Percentiles rank a stretch among this genome's conserved stretches.
Conservation (phyloP, 1,284 basidiomycete species). For the Rhodotorula sp. region DNA sequence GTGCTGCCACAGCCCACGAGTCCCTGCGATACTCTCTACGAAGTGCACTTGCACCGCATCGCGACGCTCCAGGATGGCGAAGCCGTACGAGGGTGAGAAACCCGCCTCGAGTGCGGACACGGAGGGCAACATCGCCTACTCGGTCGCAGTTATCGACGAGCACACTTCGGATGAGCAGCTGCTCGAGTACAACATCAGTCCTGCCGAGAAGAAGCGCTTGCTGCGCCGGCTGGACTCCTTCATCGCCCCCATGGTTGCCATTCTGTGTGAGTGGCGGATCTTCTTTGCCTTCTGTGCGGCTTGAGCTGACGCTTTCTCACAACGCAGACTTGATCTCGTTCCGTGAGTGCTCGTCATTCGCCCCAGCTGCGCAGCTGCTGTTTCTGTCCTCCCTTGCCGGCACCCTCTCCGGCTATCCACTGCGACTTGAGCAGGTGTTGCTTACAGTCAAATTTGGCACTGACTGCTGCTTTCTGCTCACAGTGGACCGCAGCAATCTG, state of each 20-base stretch:
- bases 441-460: not conserved
- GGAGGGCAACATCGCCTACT: constrained; percentile 7
- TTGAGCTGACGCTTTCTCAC: not conserved
- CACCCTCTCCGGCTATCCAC: not conserved
- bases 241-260: constrained; percentile 13
- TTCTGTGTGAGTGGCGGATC: constrained; percentile 1
- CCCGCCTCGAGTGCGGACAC: not conserved
- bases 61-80: not conserved
- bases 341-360: not conserved
- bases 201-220: not conserved
- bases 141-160: constrained; percentile 8
- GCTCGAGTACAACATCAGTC: constrained; percentile 14
- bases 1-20: too few species aligned
- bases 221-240: constrained; percentile 24
- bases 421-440: too few species aligned
- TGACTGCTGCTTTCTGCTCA: constrained; percentile 7
- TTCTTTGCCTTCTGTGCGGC: not conserved
- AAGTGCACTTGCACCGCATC: too few species aligned
- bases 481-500: constrained; percentile 25
- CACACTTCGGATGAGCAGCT: constrained; percentile 16
- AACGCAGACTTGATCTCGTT: not conserved
- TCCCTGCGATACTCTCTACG: too few species aligned
- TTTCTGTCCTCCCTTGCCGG: not conserved
- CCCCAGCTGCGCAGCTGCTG: not conserved
- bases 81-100: not conserved